Evolutionary conservation across 1,139 yeast genomes (phyloP), one percentile per base, ranked within the genome.

Genomic region (Debaryomycetaceae sp.): DNA sequence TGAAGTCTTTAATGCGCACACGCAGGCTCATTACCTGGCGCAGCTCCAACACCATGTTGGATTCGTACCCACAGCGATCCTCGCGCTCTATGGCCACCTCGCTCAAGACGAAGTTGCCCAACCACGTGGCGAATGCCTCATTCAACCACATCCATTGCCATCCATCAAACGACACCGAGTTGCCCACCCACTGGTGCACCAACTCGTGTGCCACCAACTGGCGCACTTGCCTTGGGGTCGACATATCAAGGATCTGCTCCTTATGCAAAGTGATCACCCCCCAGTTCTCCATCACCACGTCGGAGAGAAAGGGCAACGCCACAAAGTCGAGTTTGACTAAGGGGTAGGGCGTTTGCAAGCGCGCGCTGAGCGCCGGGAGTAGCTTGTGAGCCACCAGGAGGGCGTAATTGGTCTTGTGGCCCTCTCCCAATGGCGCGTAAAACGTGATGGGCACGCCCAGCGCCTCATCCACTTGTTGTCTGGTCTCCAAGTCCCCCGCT

Each of bases 201-300:
- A 82, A 49, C 49, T 82, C 88, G 48, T 83, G 93, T 2, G 75
- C 76, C 5, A 83, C 49, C 31, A 82, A 62, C 43, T 78, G 82
- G 37, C 71, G 61, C 27, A 73, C 48, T 34, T 54, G 62, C 18
- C 39, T 41, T 10, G 59, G 65, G 29, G 62, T 56, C n/a, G 29
- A 27, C 7, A 7, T n/a, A 15, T 72, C 40, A 13, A 78, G 50
- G 9, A 78, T 46, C 39, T 74, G 78, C 29, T 65, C 62, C 29
- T 73, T 66, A 36, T 78, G 68, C 6, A 80, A 65, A 3, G 81
- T 71, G 20, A 82, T 65, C 57, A 80, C 56, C 3, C 85, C 83
- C 75, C 83, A 78, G 47, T 82, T 81, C 49, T 83, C 93, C 79
- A 81, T 83, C 4, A 84, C 91, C 36, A 84, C 83, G 50, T 82